phyloP scores from a whole-genome alignment of 2,329 filamentous ascomycete species.

The Penicillium oxalicum region DNA sequence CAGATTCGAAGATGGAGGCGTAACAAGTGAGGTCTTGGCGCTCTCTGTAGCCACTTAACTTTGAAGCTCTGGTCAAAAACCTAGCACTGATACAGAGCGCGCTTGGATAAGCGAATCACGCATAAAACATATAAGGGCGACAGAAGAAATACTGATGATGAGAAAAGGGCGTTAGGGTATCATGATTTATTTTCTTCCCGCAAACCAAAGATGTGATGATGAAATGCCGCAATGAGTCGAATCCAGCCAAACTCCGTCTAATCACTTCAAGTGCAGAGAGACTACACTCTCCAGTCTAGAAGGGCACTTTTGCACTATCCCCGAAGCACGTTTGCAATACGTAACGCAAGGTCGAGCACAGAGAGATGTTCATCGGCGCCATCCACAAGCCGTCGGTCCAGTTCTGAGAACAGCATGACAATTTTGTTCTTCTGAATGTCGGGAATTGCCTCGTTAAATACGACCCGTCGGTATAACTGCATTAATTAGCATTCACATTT shows the following conservation, averaged over 20 bases:
- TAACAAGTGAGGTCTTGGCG: no score
- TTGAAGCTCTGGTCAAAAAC: no score
- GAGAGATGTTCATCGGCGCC: conserved; percentile 92
- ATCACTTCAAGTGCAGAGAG: not conserved
- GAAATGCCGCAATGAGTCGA: conserved; percentile 13
- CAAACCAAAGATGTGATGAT: conserved; percentile 7
- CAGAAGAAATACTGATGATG: no score
- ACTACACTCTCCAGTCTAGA: not conserved
- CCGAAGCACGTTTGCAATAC: conserved; percentile 67
- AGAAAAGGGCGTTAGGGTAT: conserved; percentile 8
- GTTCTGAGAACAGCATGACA: conserved; percentile 80
- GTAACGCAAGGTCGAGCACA: conserved; percentile 75
- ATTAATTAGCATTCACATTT: conserved; percentile 3
- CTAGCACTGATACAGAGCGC: no score
- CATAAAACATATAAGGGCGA: no score
- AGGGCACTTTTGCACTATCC: conserved; percentile 4
- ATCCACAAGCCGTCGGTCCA: conserved; percentile 90
- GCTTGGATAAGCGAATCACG: no score
- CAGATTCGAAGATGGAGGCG: no score
- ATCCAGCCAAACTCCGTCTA: conserved; percentile 9
- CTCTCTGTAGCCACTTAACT: no score
- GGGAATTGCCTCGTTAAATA: conserved; percentile 76
- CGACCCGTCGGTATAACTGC: conserved; percentile 64
- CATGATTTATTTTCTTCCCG: conserved; percentile 11
- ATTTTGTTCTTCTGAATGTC: conserved; percentile 89